Conservation (phyloP, 1,139 yeast genomes). For the Saccharomycopsis crataegensis region DNA sequence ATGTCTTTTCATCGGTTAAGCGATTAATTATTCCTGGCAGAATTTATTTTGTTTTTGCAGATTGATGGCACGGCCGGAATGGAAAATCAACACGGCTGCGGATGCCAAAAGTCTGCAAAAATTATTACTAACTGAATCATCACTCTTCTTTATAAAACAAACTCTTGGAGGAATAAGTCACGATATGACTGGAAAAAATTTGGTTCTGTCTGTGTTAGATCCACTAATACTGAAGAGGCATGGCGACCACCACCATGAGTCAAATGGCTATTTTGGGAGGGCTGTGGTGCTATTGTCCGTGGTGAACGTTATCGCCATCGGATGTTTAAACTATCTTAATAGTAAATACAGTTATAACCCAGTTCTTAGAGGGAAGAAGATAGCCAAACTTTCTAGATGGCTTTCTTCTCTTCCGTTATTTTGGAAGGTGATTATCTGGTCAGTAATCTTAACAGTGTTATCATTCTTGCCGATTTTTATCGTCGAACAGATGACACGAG, state of each 20-base stretch:
- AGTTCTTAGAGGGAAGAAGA: neutral
- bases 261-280: conserved; percentile 45
- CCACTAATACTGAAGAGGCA: too few relatives aligned
- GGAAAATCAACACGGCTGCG: too few relatives aligned
- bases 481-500: conserved; percentile 26
- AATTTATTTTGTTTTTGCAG: neutral
- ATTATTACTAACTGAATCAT: too few relatives aligned
- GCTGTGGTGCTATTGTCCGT: conserved; percentile 33
- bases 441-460: conserved; percentile 24
- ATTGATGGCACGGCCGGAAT: too few relatives aligned
- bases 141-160: too few relatives aligned
- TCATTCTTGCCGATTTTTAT: conserved; percentile 25
- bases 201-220: too few relatives aligned
- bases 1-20: neutral
- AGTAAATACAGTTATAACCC: conserved; percentile 26
- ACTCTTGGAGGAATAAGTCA: too few relatives aligned
- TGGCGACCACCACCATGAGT: conserved; percentile 33
- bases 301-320: conserved; percentile 26
- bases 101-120: too few relatives aligned
- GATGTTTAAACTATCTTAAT: conserved; percentile 21
- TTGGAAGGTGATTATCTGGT: conserved; percentile 32
- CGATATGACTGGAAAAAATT: too few relatives aligned
- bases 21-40: neutral
- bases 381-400: conserved; percentile 23
- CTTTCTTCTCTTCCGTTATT: conserved; percentile 28